Conservation (phyloP, 768 basidiomycete species). For the Lentinus tigrinus region DNA sequence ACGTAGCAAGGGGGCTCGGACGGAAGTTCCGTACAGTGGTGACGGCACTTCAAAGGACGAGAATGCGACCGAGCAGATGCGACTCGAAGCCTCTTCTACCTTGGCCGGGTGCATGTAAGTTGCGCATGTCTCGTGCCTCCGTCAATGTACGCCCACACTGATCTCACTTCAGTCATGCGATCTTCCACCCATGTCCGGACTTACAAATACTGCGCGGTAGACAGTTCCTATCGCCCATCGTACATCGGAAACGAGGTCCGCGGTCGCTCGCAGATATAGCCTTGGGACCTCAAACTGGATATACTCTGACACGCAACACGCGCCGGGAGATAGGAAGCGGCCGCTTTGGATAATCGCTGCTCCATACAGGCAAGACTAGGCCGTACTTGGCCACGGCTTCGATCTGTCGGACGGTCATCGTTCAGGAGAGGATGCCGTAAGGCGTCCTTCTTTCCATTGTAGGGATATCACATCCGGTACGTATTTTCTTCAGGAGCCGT, state of each 20-base stretch:
- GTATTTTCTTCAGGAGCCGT: neutral
- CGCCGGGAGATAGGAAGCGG: neutral
- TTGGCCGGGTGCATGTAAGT: neutral
- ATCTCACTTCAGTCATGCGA: neutral
- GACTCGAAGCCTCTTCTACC: neutral
- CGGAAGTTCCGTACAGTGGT: neutral
- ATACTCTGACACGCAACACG: neutral
- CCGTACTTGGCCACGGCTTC: neutral
- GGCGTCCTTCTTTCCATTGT: neutral
- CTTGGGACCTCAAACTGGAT: neutral
- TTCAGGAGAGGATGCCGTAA: neutral
- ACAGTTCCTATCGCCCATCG: neutral
- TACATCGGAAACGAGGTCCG: neutral
- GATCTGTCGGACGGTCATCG: neutral
- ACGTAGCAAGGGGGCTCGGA: neutral
- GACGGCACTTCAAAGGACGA: no score
- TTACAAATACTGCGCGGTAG: neutral
- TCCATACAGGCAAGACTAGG: neutral
- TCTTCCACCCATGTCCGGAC: neutral
- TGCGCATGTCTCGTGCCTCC: neutral
- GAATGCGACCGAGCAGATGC: neutral
- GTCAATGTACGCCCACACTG: neutral
- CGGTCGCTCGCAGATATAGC: neutral
- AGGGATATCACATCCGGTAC: neutral
- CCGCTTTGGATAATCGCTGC: neutral